These are phyloP conservation scores for Babesia ovis DNA, from an alignment of 169 alveolate species.

Conservation along the genomic window DNA sequence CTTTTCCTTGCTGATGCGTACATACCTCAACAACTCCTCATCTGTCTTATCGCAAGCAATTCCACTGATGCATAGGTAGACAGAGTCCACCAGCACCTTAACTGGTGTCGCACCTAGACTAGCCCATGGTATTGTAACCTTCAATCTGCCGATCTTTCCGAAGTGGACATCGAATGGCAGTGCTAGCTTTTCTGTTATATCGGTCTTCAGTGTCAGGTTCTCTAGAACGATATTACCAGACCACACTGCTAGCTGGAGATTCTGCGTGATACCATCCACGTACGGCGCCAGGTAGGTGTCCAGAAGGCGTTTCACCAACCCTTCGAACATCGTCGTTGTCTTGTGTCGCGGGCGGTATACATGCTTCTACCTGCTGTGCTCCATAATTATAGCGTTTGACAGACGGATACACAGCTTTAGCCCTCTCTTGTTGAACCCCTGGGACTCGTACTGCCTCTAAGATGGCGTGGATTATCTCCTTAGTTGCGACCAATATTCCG, in stretches of 20 bases:
- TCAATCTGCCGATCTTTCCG: constrained; percentile 80
- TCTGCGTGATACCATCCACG: constrained; percentile 82
- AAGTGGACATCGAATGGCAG: constrained; percentile 72
- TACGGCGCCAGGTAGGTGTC: constrained; percentile 85
- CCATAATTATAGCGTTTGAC: too few species aligned
- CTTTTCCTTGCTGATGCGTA: constrained; percentile 69
- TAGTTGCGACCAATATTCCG: too few species aligned
- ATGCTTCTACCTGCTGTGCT: too few species aligned
- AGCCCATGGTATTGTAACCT: constrained; percentile 82
- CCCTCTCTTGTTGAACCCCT: too few species aligned
- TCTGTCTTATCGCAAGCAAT: constrained; percentile 72
- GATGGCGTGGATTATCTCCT: too few species aligned
- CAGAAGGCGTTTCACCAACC: constrained; percentile 81
- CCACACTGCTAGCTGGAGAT: constrained; percentile 85
- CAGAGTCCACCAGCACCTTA: constrained; percentile 75
- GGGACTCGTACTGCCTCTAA: too few species aligned
- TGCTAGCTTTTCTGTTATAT: constrained; percentile 75
- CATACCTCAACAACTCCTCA: constrained; percentile 69
- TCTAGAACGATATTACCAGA: constrained; percentile 83
- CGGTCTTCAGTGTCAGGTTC: constrained; percentile 78
- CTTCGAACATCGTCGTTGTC: constrained; percentile 78
- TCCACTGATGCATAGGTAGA: constrained; percentile 76
- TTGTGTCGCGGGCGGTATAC: too few species aligned
- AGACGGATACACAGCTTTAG: too few species aligned
- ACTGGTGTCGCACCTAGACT: constrained; percentile 80